Evolutionary conservation across 768 basidiomycete genomes (phyloP), one percentile per base, ranked within the genome.

Genomic region (Kwoniella pini): DNA sequence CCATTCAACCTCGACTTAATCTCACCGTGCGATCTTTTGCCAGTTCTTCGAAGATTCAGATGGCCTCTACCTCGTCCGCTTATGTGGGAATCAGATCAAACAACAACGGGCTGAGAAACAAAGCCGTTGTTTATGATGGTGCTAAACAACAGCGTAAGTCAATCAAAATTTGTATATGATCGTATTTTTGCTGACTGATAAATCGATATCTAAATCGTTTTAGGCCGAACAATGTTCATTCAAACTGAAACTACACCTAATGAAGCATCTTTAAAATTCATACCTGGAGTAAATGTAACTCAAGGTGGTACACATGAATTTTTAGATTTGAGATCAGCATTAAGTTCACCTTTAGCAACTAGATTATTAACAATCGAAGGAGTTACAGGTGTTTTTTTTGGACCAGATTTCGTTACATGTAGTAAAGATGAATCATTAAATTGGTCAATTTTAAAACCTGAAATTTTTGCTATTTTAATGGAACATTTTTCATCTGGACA

Each of bases 211-310:
- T 38, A 13, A 36, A 10, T 4, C 19, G 15, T 15, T 10, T 27
- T 68, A 79, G 79, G 64, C 39, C 74, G 93, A 22, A 88, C 88
- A 54, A 95, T 97, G 94, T 98, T 98, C 81, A 96, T 98, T 58
- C 96, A 99, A 80, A 98, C 95, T 4, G 94, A 97, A 80, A 86
- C 87, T 10, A 99, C 96, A 0, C 96, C 96, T 0, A 99, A 99
- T 77, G 90, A 91, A 30, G 92, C 97, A 76, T 95, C 94, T 0
- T 84, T 99, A 52, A 98, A 99, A 79, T 99, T 99, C 80, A 92
- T 99, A 60, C 96, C 95, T 0, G 96, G 96, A 0, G 83, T 87
- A 22, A 78, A 86, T 27, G 93, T 99, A 27, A 92, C 96, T 86
- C 85, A 86, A 24, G 92, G 91, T 43, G 89, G 89, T 0, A 80